Base-by-base conservation (phyloP, 139 green algal species). In the Chlamydomonas incerta region DNA sequence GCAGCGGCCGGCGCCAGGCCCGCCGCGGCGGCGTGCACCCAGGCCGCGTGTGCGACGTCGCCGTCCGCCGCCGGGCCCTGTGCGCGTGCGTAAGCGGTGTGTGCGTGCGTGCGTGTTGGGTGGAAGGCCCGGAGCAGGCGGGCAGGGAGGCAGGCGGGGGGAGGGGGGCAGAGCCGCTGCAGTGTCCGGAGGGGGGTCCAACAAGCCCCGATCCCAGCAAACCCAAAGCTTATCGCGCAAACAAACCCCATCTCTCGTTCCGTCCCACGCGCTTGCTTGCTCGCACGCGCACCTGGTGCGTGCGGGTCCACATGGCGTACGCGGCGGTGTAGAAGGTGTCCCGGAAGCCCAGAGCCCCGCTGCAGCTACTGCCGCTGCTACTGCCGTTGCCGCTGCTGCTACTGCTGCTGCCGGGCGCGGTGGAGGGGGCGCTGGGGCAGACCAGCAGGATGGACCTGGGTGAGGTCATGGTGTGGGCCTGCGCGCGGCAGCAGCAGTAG, bases 241-340 rank as follows among this genome's bases (percentile, higher is more conserved):
- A n/a, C n/a, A n/a, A n/a, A n/a, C n/a, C n/a, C n/a, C n/a, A n/a
- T n/a, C n/a, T n/a, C n/a, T n/a, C n/a, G n/a, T n/a, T n/a, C n/a
- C n/a, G n/a, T n/a, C n/a, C n/a, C n/a, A n/a, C n/a, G n/a, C n/a
- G n/a, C 18, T 55, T 23, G 23, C 69, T 8, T 34, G 14, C 69
- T 18, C 34, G n/a, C n/a, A n/a, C n/a, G n/a, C 72, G 5, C 28
- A 80, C 72, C 50, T 67, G 14, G 50, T 37, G 47, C 33, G 67
- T 72, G 37, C 75, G 75, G 11, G 37, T 65, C 76, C 76, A 83
- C 76, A 83, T 83, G 76, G 9, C 63, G 37, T 83, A 83, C 2
- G 74, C 13, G 0, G 41, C 62, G 9, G 60, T 8, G 76, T 34
- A 83, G 15, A 83, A 33, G 15, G 28, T 74, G 63, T 83, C 76